These are phyloP conservation scores for Eremomyces bilateralis DNA, from an alignment of 495 filamentous ascomycete species.

Conservation along the genomic window DNA sequence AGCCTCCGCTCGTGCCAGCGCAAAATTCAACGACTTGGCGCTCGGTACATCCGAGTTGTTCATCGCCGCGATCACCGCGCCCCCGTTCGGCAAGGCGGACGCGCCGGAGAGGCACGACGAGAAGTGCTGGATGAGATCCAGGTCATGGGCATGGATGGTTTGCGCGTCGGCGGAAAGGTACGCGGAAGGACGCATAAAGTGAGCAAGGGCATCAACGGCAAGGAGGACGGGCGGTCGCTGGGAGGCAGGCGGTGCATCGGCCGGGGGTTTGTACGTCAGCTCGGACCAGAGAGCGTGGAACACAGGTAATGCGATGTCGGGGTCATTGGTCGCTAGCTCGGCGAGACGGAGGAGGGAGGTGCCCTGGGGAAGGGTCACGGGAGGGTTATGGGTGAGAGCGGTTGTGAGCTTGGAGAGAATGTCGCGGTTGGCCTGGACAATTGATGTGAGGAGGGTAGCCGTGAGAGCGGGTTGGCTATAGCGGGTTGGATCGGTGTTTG, in stretches of 20 bases:
- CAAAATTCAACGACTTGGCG: constrained; percentile 40
- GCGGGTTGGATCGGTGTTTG: constrained; percentile 29
- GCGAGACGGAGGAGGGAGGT: constrained; percentile 45
- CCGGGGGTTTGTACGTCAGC: constrained; percentile 33
- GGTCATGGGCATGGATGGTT: constrained; percentile 69
- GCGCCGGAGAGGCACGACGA: constrained; percentile 41
- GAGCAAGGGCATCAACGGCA: constrained; percentile 51
- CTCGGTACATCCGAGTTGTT: constrained; percentile 38
- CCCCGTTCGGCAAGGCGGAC: constrained; percentile 46
- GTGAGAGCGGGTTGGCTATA: constrained; percentile 64
- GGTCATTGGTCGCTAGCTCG: constrained; percentile 47
- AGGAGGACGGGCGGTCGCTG: constrained; percentile 59
- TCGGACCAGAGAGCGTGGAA: constrained; percentile 70
- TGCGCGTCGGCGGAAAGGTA: constrained; percentile 49
- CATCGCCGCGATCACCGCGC: constrained; percentile 53
- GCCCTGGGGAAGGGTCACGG: constrained; percentile 31
- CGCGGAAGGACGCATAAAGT: constrained; percentile 51
- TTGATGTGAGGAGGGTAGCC: constrained; percentile 45
- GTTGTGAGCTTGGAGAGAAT: constrained; percentile 37
- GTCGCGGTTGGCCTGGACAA: constrained; percentile 46
- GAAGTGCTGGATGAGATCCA: constrained; percentile 58
- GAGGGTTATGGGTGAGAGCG: constrained; percentile 36
- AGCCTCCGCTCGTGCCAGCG: constrained; percentile 12
- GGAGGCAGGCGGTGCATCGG: constrained; percentile 4
- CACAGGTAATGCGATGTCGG: constrained; percentile 53